phyloP scores from a whole-genome alignment of 1,284 basidiomycete genomes.

The Apiotrichum akiyoshidainum region DNA sequence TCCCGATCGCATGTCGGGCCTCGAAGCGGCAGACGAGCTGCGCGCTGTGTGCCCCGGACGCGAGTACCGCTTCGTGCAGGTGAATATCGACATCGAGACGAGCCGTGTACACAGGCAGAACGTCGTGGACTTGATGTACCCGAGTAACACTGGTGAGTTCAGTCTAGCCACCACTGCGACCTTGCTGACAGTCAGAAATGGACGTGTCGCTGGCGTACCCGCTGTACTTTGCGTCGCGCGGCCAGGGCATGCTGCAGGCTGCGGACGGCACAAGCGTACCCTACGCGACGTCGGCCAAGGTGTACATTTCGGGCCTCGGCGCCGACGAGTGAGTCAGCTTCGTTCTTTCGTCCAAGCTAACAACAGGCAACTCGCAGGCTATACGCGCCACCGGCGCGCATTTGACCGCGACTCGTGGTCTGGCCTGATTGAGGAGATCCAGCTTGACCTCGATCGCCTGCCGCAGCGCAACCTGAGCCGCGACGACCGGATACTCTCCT shows the following conservation, averaged over 20 bases:
- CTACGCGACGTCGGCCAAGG: conserved; percentile 73
- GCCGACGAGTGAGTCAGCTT: conserved; percentile 68
- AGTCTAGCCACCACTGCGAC: not conserved
- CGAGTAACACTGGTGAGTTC: conserved; percentile 58
- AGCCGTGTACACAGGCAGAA: conserved; percentile 49
- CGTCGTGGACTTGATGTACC: conserved; percentile 75
- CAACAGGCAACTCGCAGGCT: conserved; percentile 74
- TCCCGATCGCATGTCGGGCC: conserved; percentile 81
- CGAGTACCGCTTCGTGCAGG: conserved; percentile 85
- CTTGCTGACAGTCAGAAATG: conserved; percentile 61
- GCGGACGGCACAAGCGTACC: conserved; percentile 46
- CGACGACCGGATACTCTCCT: conserved; percentile 87
- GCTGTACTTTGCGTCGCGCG: conserved; percentile 86
- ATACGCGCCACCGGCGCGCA: conserved; percentile 79
- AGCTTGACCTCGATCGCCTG: conserved; percentile 87
- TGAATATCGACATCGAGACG: conserved; percentile 74
- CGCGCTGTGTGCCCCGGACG: conserved; percentile 66
- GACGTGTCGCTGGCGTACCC: conserved; percentile 88
- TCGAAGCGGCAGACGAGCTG: conserved; percentile 73
- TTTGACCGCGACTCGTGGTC: conserved; percentile 67
- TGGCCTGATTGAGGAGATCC: conserved; percentile 76
- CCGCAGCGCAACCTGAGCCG: conserved; percentile 86
- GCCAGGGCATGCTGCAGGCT: conserved; percentile 60
- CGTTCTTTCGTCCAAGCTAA: not conserved
- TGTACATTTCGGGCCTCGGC: conserved; percentile 86